Conservation (phyloP, 139 green algal species). For the Auxenochlorella protothecoides region DNA sequence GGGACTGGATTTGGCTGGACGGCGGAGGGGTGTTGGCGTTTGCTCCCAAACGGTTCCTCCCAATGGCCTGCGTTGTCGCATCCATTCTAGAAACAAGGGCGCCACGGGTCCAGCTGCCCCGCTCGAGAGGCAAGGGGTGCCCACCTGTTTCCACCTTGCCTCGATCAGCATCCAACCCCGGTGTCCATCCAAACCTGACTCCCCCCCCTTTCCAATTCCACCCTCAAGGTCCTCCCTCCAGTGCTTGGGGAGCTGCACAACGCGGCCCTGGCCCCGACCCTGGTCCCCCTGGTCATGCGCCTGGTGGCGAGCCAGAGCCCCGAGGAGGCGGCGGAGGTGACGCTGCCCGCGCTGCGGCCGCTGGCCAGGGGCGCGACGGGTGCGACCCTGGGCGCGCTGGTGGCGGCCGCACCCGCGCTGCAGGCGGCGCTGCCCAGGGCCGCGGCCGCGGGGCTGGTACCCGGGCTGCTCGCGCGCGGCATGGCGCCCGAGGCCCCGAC, state of each 20-base stretch:
- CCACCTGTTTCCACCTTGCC: not conserved
- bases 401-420: slow-evolving; percentile 22
- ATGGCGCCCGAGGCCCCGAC: too few species aligned
- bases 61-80: too few species aligned
- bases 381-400: slow-evolving; percentile 43
- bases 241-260: slow-evolving; percentile 43
- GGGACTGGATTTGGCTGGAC: too few species aligned
- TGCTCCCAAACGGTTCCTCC: not conserved
- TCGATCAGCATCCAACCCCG: not conserved
- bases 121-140: not conserved
- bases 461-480: slow-evolving; percentile 28
- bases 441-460: slow-evolving; percentile 22
- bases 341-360: slow-evolving; percentile 37
- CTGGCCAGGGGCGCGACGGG: slow-evolving; percentile 29
- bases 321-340: slow-evolving; percentile 28
- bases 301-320: slow-evolving; percentile 33
- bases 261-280: slow-evolving; percentile 29
- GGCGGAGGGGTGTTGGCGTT: not conserved
- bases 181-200: not conserved
- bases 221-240: slow-evolving; percentile 24
- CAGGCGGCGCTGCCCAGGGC: slow-evolving; percentile 12
- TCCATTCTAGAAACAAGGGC: too few species aligned
- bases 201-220: not conserved
- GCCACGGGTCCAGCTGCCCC: too few species aligned
- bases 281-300: slow-evolving; percentile 50